Percentiles rank a stretch among this genome's conserved stretches.
These are phyloP conservation scores for Odontarrhena argentea DNA, from an alignment of 345 rosid genomes.

Conservation along the genomic window DNA sequence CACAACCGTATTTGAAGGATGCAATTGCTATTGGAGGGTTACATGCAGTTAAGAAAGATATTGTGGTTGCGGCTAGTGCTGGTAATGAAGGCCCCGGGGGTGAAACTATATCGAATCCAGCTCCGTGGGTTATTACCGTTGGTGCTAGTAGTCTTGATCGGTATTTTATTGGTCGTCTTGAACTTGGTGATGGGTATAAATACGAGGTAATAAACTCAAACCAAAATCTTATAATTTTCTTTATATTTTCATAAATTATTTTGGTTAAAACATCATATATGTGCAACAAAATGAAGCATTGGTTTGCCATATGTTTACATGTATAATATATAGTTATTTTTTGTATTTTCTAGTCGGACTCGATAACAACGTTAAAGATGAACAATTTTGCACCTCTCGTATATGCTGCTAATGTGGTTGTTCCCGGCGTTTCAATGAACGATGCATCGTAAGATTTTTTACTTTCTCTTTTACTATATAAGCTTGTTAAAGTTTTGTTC, in stretches of 20 bases:
- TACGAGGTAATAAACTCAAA: constrained; percentile 45
- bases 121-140: constrained; percentile 81
- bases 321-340: background rate
- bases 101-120: constrained; percentile 51
- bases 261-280: background rate
- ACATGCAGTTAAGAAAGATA: constrained; percentile 54
- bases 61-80: constrained; percentile 60
- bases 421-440: constrained; percentile 39
- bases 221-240: too few relatives aligned
- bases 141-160: constrained; percentile 81
- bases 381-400: constrained; percentile 53
- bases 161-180: constrained; percentile 40
- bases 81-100: constrained; percentile 71
- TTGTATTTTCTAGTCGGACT: constrained; percentile 50
- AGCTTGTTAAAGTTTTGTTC: background rate
- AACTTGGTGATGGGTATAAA: constrained; percentile 57
- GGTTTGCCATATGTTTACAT: background rate
- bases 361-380: constrained; percentile 49
- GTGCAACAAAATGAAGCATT: too few relatives aligned
- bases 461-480: background rate
- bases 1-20: constrained; percentile 39
- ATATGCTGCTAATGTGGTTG: constrained; percentile 54
- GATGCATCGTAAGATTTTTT: constrained; percentile 43
- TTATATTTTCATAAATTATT: too few relatives aligned
- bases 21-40: constrained; percentile 59